A percentile compares a stretch with the other conserved stretches of the same genome.
phyloP scores from a whole-genome alignment of 805 yeast species.

The Nematodospora valgi region DNA sequence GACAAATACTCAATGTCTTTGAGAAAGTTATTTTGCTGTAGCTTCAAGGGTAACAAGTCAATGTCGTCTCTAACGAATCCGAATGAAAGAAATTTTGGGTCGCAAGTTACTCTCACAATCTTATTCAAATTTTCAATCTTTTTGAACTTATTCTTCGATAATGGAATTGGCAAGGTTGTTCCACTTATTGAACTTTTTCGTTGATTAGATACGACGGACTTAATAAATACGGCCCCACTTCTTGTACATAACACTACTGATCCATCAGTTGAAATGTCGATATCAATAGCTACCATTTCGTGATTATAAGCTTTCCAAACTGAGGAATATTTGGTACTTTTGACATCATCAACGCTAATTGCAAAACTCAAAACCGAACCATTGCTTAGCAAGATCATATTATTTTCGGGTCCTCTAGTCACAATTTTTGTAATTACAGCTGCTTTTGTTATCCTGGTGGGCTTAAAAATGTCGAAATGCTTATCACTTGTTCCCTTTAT shows the following conservation, averaged over 20 bases:
- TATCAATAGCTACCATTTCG: slow-evolving; percentile 59
- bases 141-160: slow-evolving; percentile 46
- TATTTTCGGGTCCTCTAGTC: slow-evolving; percentile 36
- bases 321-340: slow-evolving; percentile 41
- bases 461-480: slow-evolving; percentile 54
- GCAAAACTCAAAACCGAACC: slow-evolving; percentile 53
- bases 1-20: slow-evolving; percentile 56
- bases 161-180: slow-evolving; percentile 22
- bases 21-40: slow-evolving; percentile 44
- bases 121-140: slow-evolving; percentile 53
- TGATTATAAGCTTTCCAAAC: slow-evolving; percentile 64
- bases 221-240: slow-evolving; percentile 65
- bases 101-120: slow-evolving; percentile 63
- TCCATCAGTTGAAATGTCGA: slow-evolving; percentile 67
- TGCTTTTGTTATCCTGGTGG: slow-evolving; percentile 46
- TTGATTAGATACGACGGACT: slow-evolving; percentile 20
- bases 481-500: slow-evolving; percentile 33
- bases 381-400: slow-evolving; percentile 51
- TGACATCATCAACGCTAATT: slow-evolving; percentile 21
- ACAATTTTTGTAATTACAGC: slow-evolving; percentile 28
- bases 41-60: slow-evolving; percentile 53
- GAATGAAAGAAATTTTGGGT: slow-evolving; percentile 61
- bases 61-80: slow-evolving; percentile 64
- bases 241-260: slow-evolving; percentile 63
- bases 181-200: slow-evolving; percentile 33